Evolutionary conservation across 352 stramenopile genomes (phyloP), one percentile per base, ranked within the genome.

Genomic region (Pythium dissimile): DNA sequence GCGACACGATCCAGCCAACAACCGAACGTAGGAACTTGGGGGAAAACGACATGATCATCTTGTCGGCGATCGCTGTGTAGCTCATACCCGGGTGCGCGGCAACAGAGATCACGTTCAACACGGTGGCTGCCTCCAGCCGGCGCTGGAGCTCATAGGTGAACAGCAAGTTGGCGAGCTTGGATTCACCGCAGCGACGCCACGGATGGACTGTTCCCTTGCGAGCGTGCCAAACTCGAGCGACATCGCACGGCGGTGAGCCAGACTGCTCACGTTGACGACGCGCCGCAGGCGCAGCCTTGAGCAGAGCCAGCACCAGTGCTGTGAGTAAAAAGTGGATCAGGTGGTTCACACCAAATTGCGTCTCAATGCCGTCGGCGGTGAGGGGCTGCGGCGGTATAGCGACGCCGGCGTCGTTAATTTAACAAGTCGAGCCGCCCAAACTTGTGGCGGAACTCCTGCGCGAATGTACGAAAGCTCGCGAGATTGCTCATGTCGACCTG

Each of bases 321-420:
- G 81, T 90, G 13, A 94, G 54, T 20, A 69, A 59, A 56, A 94
- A 90, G 55, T 89, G 77, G 6, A 75, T 80, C 34, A 94, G 26
- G 54, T 92, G 72, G 62, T 94, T 94, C 26, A 72, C 80, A 0
- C 67, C 81, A 54, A 94, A 92, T 30, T 92, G 81, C 16, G 56
- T 58, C 54, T 92, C 81, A 20, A 79, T 42, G 3, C 75, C 78
- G 37, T 86, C 66, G 0, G 26, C 26, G 7, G 67, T 80, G 18
- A 74, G 41, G 12, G 53, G 44, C 41, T 80, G 56, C 10, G 39
- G 16, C n/a, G 75, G 46, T 3, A 77, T 47, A 0, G 69, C 73
- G 8, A 72, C 73, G 7, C 84, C 84, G 8, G 81, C 84, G 46
- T 92, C 92, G 71, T 89, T 90, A 50, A 94, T 70, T n/a, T 7